Base-by-base conservation (phyloP, 306 rosid genomes). In the Clitoria ternatea region DNA sequence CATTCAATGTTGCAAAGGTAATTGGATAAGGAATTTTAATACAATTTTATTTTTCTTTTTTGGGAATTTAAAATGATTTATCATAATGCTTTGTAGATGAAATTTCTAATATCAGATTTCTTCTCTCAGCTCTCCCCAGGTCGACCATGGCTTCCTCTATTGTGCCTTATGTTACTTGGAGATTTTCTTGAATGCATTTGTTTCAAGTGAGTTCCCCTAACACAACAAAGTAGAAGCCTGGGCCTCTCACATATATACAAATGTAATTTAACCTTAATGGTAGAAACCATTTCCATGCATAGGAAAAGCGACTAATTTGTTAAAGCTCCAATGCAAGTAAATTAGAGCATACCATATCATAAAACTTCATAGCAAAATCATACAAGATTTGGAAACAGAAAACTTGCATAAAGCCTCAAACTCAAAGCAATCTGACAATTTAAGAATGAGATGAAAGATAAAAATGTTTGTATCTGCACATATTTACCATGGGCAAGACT, bases 401-500 rank as follows among this genome's bases (percentile, higher is more conserved):
- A 68, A 49, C 57, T 1, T 4, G 24, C 11, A 12, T 8, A 56
- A 50, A 62, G 26, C 10, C 19, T 7, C 56, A 75, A 65, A 61
- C 30, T 77, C 57, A 40, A 68, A 48, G 39, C 55, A 10, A 39
- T 40, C 15, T 32, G 20, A 27, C 17, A 53, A 43, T 36, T 66
- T 50, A 14, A 61, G 40, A 33, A 29, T 45, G 29, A 40, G 17
- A 22, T 5, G 65, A 63, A 69, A 44, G 60, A 54, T 37, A 44
- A 26, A 74, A 23, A 11, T 39, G 56, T 35, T 71, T 32, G 61
- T 32, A 5, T 73, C 24, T 15, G 17, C 26, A 40, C 61, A 71
- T 60, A 62, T 70, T 70, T 86, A 94, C 99, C 97, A 87, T 95
- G 9, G 97, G 99, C 79, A 94, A 87, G 76, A 94, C 91, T 84